Conservation (phyloP, 768 basidiomycete species). For the Dioszegia aurantiaca region DNA sequence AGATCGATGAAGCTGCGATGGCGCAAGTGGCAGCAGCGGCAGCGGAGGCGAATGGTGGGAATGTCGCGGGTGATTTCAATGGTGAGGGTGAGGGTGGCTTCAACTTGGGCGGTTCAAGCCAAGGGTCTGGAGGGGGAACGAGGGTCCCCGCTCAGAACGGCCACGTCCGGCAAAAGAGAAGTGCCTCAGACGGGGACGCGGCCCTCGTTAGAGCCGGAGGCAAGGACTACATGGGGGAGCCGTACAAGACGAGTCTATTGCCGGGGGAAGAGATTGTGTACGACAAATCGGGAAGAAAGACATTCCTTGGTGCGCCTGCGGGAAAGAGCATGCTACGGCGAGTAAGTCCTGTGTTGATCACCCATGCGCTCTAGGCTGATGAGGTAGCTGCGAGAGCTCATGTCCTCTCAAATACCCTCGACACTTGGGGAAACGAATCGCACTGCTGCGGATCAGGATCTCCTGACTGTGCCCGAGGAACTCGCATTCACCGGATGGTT, state of each 20-base stretch:
- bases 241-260: constrained; percentile 31
- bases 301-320: constrained; percentile 39
- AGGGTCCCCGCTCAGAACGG: too few relatives aligned
- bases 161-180: background rate
- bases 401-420: constrained; percentile 22
- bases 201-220: background rate
- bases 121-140: too few relatives aligned
- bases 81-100: background rate
- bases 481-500: constrained; percentile 47
- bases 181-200: constrained; percentile 8
- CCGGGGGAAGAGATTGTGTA: constrained; percentile 45
- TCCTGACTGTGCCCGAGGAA: constrained; percentile 41
- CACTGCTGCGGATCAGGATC: constrained; percentile 21
- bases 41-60: constrained; percentile 5
- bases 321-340: constrained; percentile 45
- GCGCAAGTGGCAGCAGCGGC: constrained; percentile 36
- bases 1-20: constrained; percentile 45
- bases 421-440: background rate
- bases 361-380: background rate
- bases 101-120: too few relatives aligned
- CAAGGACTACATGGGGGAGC: constrained; percentile 33
- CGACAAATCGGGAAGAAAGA: constrained; percentile 34
- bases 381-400: constrained; percentile 36
- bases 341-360: constrained; percentile 21
- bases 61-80: too few relatives aligned